These are phyloP conservation scores for Laguncularia racemosa DNA, from an alignment of 345 rosid genomes.

Conservation along the genomic window DNA sequence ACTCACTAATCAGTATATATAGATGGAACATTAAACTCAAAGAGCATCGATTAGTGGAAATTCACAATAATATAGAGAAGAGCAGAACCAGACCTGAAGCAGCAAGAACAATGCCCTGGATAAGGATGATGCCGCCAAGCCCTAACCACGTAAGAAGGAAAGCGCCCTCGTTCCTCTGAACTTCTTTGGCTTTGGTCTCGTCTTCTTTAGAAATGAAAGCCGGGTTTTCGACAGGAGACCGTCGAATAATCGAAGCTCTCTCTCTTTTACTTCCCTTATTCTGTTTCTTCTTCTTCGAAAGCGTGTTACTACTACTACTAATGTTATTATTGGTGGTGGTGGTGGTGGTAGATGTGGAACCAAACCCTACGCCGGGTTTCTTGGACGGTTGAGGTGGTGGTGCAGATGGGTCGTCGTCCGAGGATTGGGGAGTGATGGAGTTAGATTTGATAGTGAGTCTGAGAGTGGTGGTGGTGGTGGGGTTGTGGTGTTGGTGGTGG, in stretches of 20 bases:
- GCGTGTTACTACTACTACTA: neutral
- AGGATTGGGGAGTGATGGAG: slow-evolving; percentile 26
- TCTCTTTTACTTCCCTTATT: slow-evolving; percentile 34
- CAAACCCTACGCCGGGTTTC: slow-evolving; percentile 54
- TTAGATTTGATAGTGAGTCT: slow-evolving; percentile 32
- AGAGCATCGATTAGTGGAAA: too few relatives aligned
- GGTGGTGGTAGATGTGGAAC: slow-evolving; percentile 23
- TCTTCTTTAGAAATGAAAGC: slow-evolving; percentile 40
- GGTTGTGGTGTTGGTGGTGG: slow-evolving; percentile 19
- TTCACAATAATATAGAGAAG: too few relatives aligned
- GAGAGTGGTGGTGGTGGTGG: slow-evolving; percentile 17
- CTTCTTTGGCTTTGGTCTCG: slow-evolving; percentile 49
- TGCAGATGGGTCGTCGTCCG: slow-evolving; percentile 27
- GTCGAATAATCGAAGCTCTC: slow-evolving; percentile 43
- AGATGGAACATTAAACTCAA: too few relatives aligned
- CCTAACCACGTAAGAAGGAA: slow-evolving; percentile 87
- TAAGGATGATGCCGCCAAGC: slow-evolving; percentile 60
- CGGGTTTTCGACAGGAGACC: slow-evolving; percentile 65
- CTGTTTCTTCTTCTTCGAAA: slow-evolving; percentile 25
- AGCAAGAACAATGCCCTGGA: slow-evolving; percentile 64
- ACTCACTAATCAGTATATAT: too few relatives aligned
- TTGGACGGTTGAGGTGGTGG: slow-evolving; percentile 36
- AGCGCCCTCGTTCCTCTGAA: slow-evolving; percentile 64
- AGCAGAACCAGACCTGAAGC: slow-evolving; percentile 49
- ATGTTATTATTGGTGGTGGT: slow-evolving; percentile 6